Evolutionary conservation across 805 yeast species (phyloP), one percentile per base, ranked within the genome.

Genomic region (Metschnikowia lochheadii): DNA sequence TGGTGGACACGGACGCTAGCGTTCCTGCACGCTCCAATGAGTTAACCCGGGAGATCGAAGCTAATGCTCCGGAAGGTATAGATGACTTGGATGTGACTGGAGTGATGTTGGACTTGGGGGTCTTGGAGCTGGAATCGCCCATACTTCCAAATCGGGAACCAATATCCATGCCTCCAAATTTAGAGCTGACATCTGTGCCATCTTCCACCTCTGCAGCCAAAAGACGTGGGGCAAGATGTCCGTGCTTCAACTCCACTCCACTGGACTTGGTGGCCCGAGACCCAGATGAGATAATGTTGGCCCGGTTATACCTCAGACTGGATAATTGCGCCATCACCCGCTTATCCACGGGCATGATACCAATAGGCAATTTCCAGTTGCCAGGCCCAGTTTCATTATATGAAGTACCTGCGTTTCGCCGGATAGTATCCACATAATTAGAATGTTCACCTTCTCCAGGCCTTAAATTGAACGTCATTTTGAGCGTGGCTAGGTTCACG

Each of bases 131-230:
- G 23, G 43, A n/a, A 3, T 37, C 40, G 3, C 40, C 40, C 15
- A 33, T 33, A 14, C 35, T 33, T 33, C 15, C 35, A 37, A 37
- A 37, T 14, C 41, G 41, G 3, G 48, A 53, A 34, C 17, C 47
- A 21, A 26, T 26, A 26, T n/a, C 38, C 17, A 18, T 8, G 34
- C 34, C 38, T 38, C 61, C 60, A 39, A 56, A 56, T 18, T 44
- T 50, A 34, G 52, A 53, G 35, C 54, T 49, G 26, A 21, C 40
- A 6, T 50, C 62, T 8, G 51, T 56, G 5, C 21, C 42, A 23
- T 85, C 89, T 54, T 84, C 91, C 35, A 86, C 83, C 63, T 86
- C 94, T 21, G 85, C 79, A 2, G 91, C 92, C 52, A 87, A 70
- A 66, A 86, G 73, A 42, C 89, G 75, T 23, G 86, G 87, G 48